Percentiles rank a stretch among this genome's conserved stretches.
phyloP scores from a whole-genome alignment of 805 yeast genomes.

The Debaryomyces hansenii region DNA sequence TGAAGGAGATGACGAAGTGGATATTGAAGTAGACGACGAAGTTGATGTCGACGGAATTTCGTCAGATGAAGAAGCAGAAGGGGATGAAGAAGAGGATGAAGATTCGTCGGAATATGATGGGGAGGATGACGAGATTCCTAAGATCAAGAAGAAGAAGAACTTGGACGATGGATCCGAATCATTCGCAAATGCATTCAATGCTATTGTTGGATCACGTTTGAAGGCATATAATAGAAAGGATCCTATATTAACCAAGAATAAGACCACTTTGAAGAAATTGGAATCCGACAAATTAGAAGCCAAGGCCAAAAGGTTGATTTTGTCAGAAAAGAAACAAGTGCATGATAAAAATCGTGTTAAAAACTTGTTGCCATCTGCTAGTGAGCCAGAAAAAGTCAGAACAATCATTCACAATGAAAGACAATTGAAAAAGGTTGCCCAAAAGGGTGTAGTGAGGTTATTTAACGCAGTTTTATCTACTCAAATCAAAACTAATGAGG shows the following conservation, averaged over 20 bases:
- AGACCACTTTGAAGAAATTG: slow-evolving; percentile 62
- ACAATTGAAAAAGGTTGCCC: slow-evolving; percentile 75
- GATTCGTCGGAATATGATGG: slow-evolving; percentile 13
- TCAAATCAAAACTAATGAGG: slow-evolving; percentile 61
- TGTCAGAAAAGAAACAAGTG: slow-evolving; percentile 67
- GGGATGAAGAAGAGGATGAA: slow-evolving; percentile 11
- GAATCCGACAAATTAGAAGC: slow-evolving; percentile 81
- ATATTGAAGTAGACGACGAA: slow-evolving; percentile 23
- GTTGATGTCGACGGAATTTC: slow-evolving; percentile 22
- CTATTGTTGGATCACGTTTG: slow-evolving; percentile 78
- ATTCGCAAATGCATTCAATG: slow-evolving; percentile 80
- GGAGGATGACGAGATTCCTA: slow-evolving; percentile 42
- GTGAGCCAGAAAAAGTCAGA: slow-evolving; percentile 57
- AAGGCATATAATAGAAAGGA: slow-evolving; percentile 88
- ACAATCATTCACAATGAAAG: slow-evolving; percentile 65
- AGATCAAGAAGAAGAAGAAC: slow-evolving; percentile 56
- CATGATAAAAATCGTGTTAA: slow-evolving; percentile 67
- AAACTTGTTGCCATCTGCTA: slow-evolving; percentile 63
- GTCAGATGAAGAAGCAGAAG: slow-evolving; percentile 12
- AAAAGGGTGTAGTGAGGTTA: slow-evolving; percentile 80
- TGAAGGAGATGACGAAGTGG: slow-evolving; percentile 15
- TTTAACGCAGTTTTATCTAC: slow-evolving; percentile 83
- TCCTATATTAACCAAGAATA: slow-evolving; percentile 88
- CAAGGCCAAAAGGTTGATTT: slow-evolving; percentile 71
- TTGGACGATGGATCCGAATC: slow-evolving; percentile 69